Percentiles rank a stretch among this genome's conserved stretches.
These are phyloP conservation scores for Macadamia integrifolia DNA, from an alignment of 164 flowering plant genomes.

Conservation along the genomic window DNA sequence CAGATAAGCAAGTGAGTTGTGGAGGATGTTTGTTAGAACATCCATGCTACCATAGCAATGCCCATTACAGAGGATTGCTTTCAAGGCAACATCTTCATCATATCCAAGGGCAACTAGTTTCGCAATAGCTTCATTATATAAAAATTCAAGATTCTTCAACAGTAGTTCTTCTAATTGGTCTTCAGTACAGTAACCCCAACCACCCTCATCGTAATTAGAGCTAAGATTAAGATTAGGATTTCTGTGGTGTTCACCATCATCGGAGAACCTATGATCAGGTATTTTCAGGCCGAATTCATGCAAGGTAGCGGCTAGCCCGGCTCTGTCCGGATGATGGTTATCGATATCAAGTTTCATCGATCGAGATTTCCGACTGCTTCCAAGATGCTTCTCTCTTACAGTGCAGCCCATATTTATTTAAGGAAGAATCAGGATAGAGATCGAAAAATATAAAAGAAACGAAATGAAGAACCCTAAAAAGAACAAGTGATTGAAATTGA, in stretches of 20 bases:
- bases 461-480: not conserved
- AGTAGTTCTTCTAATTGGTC: conserved; percentile 71
- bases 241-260: conserved; percentile 25
- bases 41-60: conserved; percentile 89
- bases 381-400: conserved; percentile 59
- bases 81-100: conserved; percentile 58
- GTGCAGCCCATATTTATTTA: conserved; percentile 51
- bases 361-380: conserved; percentile 54
- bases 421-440: not conserved
- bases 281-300: conserved; percentile 40
- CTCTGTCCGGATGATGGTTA: conserved; percentile 18
- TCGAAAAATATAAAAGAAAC: not conserved
- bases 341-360: conserved; percentile 38
- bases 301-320: conserved; percentile 18
- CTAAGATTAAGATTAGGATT: conserved; percentile 17
- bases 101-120: conserved; percentile 62
- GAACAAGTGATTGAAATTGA: not conserved
- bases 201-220: conserved; percentile 44
- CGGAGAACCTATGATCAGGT: conserved; percentile 22
- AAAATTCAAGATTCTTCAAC: conserved; percentile 53
- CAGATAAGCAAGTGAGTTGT: conserved; percentile 68
- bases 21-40: conserved; percentile 64
- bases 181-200: conserved; percentile 90
- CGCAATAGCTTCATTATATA: conserved; percentile 63
- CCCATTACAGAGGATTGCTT: conserved; percentile 69